Evolutionary conservation across 1,284 basidiomycete species (phyloP), one percentile per base, ranked within the genome.

Genomic region (Mycena sp.): DNA sequence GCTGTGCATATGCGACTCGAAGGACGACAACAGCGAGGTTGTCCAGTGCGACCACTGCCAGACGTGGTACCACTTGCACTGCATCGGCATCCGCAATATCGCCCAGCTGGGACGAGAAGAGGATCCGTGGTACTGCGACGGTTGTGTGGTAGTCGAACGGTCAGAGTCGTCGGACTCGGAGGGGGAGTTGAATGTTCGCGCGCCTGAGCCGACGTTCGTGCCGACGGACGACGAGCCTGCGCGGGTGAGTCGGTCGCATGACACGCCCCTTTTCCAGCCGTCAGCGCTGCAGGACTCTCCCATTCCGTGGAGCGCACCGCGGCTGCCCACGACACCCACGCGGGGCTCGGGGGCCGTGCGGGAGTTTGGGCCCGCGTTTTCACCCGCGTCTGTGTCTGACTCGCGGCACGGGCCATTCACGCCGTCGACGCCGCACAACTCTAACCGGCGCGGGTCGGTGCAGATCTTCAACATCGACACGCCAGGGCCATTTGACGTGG

Each of bases 31-130:
- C 64, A 89, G 88, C 26, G 84, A 88, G 58, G 80, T 91, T 40
- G 92, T 93, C 30, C 91, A 92, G 70, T 93, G 91, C 68, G 90
- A 92, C 69, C 81, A 82, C 10, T 93, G 91, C 73, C 80, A 85
- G 70, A 87, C 80, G 23, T 93, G 91, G 92, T 92, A 89, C 71
- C 91, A 93, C 74, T 79, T 92, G 37, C 76, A 85, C 49, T 93
- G 91, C 73, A 87, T 93, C 58, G 90, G 90, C 43, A 87, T 93
- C 67, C 76, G 74, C 58, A 81, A 80, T 69, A 81, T 85, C 45
- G 74, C 80, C 11, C 87, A 91, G 53, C 78, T 93, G n/a, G 91
- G 90, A 6, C 82, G 76, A 44, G 89, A 91, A 70, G 89, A 91
- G 67, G 89, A 92, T 68, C 85, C 85, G 2, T 93, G 91, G 90